Percentiles rank a stretch among this genome's conserved stretches.
These are phyloP conservation scores for Arachnomyces sp. DNA, from an alignment of 2,329 filamentous ascomycete species.

Conservation along the genomic window DNA sequence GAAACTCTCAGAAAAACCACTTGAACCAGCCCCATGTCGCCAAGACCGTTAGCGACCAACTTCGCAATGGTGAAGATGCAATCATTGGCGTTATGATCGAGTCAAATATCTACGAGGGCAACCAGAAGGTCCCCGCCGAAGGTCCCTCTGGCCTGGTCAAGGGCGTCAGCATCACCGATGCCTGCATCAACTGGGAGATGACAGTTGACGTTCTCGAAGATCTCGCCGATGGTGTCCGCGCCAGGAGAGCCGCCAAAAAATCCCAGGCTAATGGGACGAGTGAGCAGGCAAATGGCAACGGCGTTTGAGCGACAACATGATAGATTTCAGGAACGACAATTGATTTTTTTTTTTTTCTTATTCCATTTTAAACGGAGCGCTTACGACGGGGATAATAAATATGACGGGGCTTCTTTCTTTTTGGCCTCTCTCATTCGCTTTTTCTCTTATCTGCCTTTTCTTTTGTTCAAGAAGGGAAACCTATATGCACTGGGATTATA, in stretches of 20 bases:
- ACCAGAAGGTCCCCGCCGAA: slow-evolving; percentile 79
- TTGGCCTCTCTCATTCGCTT: no score
- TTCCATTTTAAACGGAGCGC: neutral
- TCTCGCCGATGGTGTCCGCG: slow-evolving; percentile 73
- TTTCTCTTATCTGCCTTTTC: no score
- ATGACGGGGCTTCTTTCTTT: no score
- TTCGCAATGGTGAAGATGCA: slow-evolving; percentile 75
- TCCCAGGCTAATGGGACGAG: slow-evolving; percentile 19
- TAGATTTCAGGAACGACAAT: neutral
- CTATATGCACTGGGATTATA: no score
- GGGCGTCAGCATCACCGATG: slow-evolving; percentile 91
- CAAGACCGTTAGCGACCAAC: slow-evolving; percentile 70
- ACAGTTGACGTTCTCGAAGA: slow-evolving; percentile 77
- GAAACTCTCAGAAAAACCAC: slow-evolving; percentile 96
- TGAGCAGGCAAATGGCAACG: no score
- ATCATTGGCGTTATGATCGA: slow-evolving; percentile 99
- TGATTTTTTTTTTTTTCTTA: slow-evolving; percentile 1
- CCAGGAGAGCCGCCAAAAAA: slow-evolving; percentile 49
- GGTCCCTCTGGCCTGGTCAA: slow-evolving; percentile 72
- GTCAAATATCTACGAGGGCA: slow-evolving; percentile 89
- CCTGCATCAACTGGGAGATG: slow-evolving; percentile 87
- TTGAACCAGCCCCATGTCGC: slow-evolving; percentile 95
- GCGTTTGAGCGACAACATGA: no score
- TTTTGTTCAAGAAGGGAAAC: no score
- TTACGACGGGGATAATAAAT: no score